Evolutionary conservation across 1,284 basidiomycete genomes (phyloP).

Genomic region (Ceratobasidium sp.): DNA sequence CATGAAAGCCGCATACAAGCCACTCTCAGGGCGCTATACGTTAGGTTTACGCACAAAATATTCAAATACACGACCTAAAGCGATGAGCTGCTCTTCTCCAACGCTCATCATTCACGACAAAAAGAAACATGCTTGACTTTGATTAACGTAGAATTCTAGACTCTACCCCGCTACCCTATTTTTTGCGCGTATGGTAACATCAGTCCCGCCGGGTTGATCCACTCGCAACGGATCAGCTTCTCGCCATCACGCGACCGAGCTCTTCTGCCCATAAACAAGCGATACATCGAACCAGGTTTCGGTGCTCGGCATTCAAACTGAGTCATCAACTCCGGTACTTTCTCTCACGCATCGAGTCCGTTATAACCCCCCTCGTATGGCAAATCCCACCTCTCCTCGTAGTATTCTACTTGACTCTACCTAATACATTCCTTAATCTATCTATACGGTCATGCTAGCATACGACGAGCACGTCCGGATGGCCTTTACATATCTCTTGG

Average conservation of each 20-base stretch:
- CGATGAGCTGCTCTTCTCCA: not conserved
- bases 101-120: not conserved
- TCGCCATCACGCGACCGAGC: constrained; percentile 18
- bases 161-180: not conserved
- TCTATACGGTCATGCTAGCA: not conserved
- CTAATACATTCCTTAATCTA: constrained; percentile 6
- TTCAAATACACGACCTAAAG: not conserved
- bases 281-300: not conserved
- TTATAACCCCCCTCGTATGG: constrained; percentile 4
- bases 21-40: too few relatives aligned
- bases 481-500: constrained; percentile 5
- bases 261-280: not conserved
- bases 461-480: not conserved
- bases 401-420: constrained; percentile 4
- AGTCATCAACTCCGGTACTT: constrained; percentile 12
- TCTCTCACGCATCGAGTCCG: not conserved
- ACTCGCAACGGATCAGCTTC: constrained; percentile 23
- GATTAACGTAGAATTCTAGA: not conserved
- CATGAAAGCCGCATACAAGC: too few relatives aligned
- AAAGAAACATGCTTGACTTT: not conserved
- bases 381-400: not conserved
- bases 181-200: not conserved
- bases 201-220: not conserved
- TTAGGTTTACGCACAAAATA: too few relatives aligned
- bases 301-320: constrained; percentile 29